These are phyloP conservation scores for Rhynchospora breviuscula DNA, from an alignment of 176 grass and related monocot species.

Conservation along the genomic window DNA sequence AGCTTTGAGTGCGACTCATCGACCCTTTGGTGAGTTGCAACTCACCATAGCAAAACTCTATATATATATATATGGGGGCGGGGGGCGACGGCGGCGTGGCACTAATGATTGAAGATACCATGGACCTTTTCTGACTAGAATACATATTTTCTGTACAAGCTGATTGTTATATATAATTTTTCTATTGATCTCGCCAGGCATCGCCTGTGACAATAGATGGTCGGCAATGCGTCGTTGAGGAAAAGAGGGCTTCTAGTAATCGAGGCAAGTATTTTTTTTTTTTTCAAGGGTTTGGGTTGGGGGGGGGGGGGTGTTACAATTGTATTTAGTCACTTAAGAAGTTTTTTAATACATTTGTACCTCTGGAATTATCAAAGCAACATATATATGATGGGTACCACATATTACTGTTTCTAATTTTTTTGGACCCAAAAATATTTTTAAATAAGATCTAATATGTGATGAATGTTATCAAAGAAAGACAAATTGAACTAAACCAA, in stretches of 20 bases:
- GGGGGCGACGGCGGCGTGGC: too few species aligned
- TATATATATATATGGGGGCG: too few species aligned
- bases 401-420: not conserved
- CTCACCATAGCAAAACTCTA: too few species aligned
- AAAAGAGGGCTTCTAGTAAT: constrained; percentile 70
- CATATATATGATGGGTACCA: not conserved
- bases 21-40: too few species aligned
- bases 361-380: not conserved
- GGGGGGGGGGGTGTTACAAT: too few species aligned
- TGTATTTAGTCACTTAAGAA: not conserved
- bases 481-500: not conserved
- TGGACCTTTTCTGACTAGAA: not conserved
- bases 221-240: constrained; percentile 56
- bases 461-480: not conserved
- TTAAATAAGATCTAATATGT: not conserved
- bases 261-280: constrained; percentile 48
- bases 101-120: not conserved
- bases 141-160: not conserved
- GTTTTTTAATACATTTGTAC: not conserved
- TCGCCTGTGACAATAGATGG: constrained; percentile 77
- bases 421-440: not conserved
- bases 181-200: constrained; percentile 40
- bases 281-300: not conserved
- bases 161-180: not conserved
- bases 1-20: too few species aligned